Percentiles rank a stretch among this genome's conserved stretches.
Evolutionary conservation across 495 filamentous ascomycete genomes (phyloP).

Genomic region (Talaromyces proteolyticus): DNA sequence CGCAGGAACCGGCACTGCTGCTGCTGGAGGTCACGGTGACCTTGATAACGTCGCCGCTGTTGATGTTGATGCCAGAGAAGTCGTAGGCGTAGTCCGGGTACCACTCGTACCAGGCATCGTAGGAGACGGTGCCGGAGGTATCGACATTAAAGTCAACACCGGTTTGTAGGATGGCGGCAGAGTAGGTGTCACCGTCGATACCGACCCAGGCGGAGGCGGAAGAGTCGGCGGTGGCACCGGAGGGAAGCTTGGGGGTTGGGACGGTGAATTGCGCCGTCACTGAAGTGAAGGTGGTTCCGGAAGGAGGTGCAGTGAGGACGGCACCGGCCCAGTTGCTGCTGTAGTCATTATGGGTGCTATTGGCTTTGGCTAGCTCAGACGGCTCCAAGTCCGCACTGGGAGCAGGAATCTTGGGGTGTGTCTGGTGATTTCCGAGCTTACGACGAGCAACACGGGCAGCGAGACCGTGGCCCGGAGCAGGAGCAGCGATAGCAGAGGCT

Average conservation of each 20-base stretch:
- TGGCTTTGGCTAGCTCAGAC: conserved; percentile 10
- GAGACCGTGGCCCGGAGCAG: conserved; percentile 16
- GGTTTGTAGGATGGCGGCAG: conserved; percentile 52
- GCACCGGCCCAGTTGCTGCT: conserved; percentile 57
- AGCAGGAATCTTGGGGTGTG: conserved; percentile 19
- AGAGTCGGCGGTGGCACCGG: conserved; percentile 20
- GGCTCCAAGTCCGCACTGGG: conserved; percentile 6
- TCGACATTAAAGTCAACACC: conserved; percentile 52
- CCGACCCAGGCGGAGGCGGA: conserved; percentile 57
- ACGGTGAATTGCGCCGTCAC: conserved; percentile 53
- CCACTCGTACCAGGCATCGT: conserved; percentile 64
- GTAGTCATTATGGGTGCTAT: conserved; percentile 36
- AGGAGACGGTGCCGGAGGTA: conserved; percentile 26
- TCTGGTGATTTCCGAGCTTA: conserved; percentile 4
- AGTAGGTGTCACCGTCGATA: conserved; percentile 56
- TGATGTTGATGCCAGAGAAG: conserved; percentile 44
- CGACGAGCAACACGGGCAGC: conserved; percentile 11
- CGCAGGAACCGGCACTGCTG: conserved; percentile 42
- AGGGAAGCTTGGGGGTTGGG: conserved; percentile 41
- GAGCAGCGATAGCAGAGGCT: conserved; percentile 16
- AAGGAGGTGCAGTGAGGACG: conserved; percentile 34
- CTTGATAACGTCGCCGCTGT: conserved; percentile 49
- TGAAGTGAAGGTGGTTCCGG: conserved; percentile 38
- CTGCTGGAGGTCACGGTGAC: conserved; percentile 45
- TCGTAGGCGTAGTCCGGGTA: conserved; percentile 52